These are phyloP conservation scores for Inonotus hispidus DNA, from an alignment of 1,284 basidiomycete species.

Conservation along the genomic window DNA sequence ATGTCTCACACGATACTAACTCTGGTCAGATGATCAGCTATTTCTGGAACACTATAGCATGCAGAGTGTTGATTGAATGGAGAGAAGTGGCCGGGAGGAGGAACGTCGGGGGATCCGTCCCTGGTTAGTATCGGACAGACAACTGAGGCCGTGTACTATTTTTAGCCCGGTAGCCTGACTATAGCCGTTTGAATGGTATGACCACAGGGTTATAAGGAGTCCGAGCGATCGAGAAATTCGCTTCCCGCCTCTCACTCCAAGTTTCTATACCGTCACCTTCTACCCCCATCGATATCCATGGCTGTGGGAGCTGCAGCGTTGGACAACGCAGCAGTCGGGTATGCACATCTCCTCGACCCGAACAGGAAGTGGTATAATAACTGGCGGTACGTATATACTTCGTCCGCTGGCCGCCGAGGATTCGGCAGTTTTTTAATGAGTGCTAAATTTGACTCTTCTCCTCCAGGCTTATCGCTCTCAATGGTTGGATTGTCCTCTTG, in stretches of 20 bases:
- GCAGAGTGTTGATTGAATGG: background rate
- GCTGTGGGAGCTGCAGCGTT: conserved; percentile 12
- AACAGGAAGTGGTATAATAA: conserved; percentile 20
- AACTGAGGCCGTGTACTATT: background rate
- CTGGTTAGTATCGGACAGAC: background rate
- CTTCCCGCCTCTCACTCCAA: background rate
- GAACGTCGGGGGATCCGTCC: conserved; percentile 9
- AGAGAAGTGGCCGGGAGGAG: conserved; percentile 1
- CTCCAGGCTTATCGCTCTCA: conserved; percentile 19
- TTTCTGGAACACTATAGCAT: background rate
- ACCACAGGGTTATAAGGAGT: conserved; percentile 2
- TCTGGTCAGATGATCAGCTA: conserved; percentile 9
- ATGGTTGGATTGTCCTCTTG: conserved; percentile 22
- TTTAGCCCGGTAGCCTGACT: conserved; percentile 1
- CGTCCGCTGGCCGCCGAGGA: conserved; percentile 6
- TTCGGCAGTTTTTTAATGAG: conserved; percentile 1
- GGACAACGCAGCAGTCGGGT: conserved; percentile 4
- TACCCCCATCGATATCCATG: conserved; percentile 5
- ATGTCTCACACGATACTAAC: background rate
- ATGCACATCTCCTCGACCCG: conserved; percentile 17
- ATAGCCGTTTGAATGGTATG: background rate
- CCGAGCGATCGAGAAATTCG: background rate
- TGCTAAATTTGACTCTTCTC: conserved; percentile 8
- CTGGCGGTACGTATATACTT: conserved; percentile 9
- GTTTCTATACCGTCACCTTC: background rate